phyloP scores from a whole-genome alignment of 129 eudicot species.

The Dittrichia graveolens region DNA sequence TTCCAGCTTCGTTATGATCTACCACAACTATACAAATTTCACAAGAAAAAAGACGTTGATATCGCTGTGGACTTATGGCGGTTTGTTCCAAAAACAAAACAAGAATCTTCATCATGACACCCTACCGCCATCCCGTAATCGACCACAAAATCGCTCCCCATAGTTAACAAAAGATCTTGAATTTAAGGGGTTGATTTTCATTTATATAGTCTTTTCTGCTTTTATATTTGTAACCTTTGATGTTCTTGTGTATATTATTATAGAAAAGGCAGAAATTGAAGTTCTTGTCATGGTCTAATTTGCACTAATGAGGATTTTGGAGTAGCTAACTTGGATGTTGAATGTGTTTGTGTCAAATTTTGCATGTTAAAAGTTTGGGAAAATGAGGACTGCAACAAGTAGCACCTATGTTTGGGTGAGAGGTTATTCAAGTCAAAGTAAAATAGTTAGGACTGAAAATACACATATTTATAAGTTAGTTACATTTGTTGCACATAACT shows the following conservation, averaged over 20 bases:
- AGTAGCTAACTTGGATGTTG: not conserved
- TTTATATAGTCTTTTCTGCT: not conserved
- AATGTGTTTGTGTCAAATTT: not conserved
- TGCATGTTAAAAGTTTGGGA: not conserved
- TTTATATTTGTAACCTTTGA: constrained; percentile 5
- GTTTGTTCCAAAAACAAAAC: constrained; percentile 62
- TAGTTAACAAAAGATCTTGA: not conserved
- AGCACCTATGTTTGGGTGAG: too few species aligned
- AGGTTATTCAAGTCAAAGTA: too few species aligned
- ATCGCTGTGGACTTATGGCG: constrained; percentile 97
- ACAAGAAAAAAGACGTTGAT: constrained; percentile 94
- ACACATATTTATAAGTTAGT: too few species aligned
- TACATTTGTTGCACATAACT: too few species aligned
- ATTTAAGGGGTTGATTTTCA: constrained; percentile 4
- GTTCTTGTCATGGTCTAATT: not conserved
- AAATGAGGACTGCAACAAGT: too few species aligned
- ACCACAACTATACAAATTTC: constrained; percentile 88
- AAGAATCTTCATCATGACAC: constrained; percentile 20
- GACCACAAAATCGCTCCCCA: not conserved
- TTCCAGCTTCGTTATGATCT: constrained; percentile 86
- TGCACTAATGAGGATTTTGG: not conserved
- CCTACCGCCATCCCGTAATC: not conserved
- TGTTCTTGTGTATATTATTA: constrained; percentile 20
- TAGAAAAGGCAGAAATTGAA: not conserved
- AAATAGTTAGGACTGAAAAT: too few species aligned